phyloP scores from a whole-genome alignment of 2,329 filamentous ascomycete genomes.

The Colletotrichum gigasporum region DNA sequence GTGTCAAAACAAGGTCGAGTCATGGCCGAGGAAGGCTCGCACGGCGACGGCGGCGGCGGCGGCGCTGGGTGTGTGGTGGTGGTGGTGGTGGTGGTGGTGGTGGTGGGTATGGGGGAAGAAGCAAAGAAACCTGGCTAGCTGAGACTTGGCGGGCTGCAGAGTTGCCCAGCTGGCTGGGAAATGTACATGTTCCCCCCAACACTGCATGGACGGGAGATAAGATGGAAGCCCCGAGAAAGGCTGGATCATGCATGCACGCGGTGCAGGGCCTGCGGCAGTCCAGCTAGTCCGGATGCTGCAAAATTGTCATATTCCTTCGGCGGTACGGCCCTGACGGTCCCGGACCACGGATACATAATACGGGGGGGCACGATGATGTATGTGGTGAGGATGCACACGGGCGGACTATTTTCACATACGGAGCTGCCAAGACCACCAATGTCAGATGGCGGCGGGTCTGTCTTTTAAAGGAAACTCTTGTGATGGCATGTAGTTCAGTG shows the following conservation, averaged over 20 bases:
- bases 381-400: background rate
- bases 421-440: slow-evolving; percentile 17
- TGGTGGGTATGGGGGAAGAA: slow-evolving; percentile 1
- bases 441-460: slow-evolving; percentile 10
- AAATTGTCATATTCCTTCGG: no score
- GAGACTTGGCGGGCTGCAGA: slow-evolving; percentile 6
- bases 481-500: slow-evolving; percentile 8
- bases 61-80: no score
- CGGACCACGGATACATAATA: no score
- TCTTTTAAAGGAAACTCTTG: slow-evolving; percentile 5
- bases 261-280: no score
- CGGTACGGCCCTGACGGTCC: no score
- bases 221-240: background rate
- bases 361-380: no score
- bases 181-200: slow-evolving; percentile 6
- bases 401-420: background rate
- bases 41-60: no score
- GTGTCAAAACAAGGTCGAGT: slow-evolving; percentile 12
- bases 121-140: slow-evolving; percentile 5
- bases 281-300: no score
- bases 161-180: slow-evolving; percentile 10
- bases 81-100: no score
- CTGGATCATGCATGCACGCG: background rate
- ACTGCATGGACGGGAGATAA: slow-evolving; percentile 6
- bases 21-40: slow-evolving; percentile 1